These are phyloP conservation scores for Mayamaea pseudoterrestris DNA, from an alignment of 108 stramenopile genomes.

Conservation along the genomic window DNA sequence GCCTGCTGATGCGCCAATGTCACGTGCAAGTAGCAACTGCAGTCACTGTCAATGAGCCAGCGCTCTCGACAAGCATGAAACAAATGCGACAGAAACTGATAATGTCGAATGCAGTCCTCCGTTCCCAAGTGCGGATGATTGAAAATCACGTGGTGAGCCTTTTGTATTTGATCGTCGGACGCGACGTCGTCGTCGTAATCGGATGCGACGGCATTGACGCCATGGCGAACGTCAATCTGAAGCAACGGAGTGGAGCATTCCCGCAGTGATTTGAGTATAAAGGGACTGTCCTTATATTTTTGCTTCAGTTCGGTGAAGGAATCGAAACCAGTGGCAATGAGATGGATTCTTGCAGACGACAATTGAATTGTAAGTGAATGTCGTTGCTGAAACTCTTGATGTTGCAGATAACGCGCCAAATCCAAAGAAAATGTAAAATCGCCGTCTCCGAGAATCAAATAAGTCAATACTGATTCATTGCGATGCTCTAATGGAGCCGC, in stretches of 20 bases:
- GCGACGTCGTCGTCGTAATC: not conserved
- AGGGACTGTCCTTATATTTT: constrained; percentile 39
- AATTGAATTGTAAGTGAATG: too few species aligned
- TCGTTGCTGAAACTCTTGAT: too few species aligned
- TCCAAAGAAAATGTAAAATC: constrained; percentile 79
- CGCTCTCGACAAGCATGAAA: constrained; percentile 37
- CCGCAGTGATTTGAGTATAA: constrained; percentile 35
- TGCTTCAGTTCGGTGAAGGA: constrained; percentile 18
- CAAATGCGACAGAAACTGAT: constrained; percentile 62
- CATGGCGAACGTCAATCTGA: constrained; percentile 27
- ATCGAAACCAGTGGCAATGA: constrained; percentile 65
- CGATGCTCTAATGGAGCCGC: too few species aligned
- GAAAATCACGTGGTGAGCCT: constrained; percentile 54
- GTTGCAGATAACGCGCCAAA: constrained; percentile 39
- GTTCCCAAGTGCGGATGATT: constrained; percentile 80
- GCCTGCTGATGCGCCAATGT: constrained; percentile 64
- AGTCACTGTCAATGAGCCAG: constrained; percentile 44
- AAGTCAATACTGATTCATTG: too few species aligned
- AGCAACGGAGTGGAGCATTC: too few species aligned
- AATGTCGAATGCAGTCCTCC: constrained; percentile 65
- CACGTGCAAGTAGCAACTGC: constrained; percentile 36
- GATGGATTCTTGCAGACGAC: not conserved
- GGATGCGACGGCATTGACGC: constrained; percentile 70
- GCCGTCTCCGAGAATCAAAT: constrained; percentile 56
- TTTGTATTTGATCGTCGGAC: not conserved